A percentile compares a stretch with the other conserved stretches of the same genome.
Evolutionary conservation across 768 basidiomycete species (phyloP).

Genomic region (Mycena haematopus): DNA sequence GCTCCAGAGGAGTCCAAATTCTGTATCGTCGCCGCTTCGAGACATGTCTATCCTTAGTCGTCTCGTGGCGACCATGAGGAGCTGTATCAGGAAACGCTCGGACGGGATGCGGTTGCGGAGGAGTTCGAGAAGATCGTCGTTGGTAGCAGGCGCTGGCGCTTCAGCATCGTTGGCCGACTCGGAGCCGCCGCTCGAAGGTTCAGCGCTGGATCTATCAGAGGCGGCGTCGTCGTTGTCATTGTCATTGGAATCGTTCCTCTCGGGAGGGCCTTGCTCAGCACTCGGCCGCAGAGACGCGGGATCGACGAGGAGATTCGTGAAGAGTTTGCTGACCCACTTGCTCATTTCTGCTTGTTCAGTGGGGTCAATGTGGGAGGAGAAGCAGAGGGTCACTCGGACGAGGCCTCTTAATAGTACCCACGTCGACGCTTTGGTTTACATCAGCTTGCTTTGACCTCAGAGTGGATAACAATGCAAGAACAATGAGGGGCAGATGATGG

Average conservation of each 20-base stretch:
- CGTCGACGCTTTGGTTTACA: background rate
- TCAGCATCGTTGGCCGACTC: background rate
- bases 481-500: constrained; percentile 3
- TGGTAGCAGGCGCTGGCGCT: background rate
- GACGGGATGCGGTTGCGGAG: background rate
- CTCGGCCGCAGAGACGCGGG: background rate
- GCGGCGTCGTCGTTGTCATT: background rate
- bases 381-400: background rate
- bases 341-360: background rate
- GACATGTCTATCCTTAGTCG: background rate
- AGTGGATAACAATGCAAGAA: constrained; percentile 6
- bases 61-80: background rate
- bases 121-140: background rate
- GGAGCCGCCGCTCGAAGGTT: background rate
- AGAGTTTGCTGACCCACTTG: constrained; percentile 7
- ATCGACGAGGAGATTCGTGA: constrained; percentile 5
- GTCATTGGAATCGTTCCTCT: background rate
- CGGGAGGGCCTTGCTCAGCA: background rate
- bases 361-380: background rate
- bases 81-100: background rate
- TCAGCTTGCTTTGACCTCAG: constrained; percentile 5
- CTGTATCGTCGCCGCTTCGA: background rate
- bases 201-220: background rate
- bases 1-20: background rate
- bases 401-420: background rate